These are phyloP conservation scores for Pholiota conissans DNA, from an alignment of 768 basidiomycete species.

Conservation along the genomic window DNA sequence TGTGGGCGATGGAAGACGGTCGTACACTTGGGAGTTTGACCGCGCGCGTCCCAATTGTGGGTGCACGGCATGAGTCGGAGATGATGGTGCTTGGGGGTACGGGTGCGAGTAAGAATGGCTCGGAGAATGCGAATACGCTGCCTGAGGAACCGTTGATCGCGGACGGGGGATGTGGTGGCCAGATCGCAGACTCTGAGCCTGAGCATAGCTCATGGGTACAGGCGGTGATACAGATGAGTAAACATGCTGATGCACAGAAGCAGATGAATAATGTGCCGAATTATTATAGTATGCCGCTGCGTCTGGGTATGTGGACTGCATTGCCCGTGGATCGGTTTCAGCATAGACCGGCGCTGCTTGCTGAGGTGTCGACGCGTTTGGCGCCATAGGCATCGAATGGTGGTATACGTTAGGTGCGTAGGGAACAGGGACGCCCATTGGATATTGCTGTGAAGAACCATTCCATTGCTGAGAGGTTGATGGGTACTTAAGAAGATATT, in stretches of 20 bases:
- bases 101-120: conserved; percentile 35
- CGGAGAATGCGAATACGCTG: conserved; percentile 31
- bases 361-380: conserved; percentile 20
- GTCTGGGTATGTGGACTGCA: conserved; percentile 22
- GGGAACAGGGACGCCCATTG: conserved; percentile 19
- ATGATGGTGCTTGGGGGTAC: conserved; percentile 34
- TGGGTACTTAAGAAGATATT: conserved; percentile 29
- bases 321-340: conserved; percentile 14
- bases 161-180: conserved; percentile 27
- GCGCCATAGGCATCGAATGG: conserved; percentile 16
- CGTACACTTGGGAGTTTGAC: conserved; percentile 42
- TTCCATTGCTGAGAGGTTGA: conserved; percentile 39
- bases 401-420: conserved; percentile 28
- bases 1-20: conserved; percentile 18
- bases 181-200: conserved; percentile 19
- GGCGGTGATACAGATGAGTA: conserved; percentile 25
- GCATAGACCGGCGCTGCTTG: conserved; percentile 19
- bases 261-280: conserved; percentile 20
- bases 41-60: conserved; percentile 35
- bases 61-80: conserved; percentile 27
- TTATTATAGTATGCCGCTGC: conserved; percentile 22
- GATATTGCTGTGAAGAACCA: conserved; percentile 30
- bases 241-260: conserved; percentile 20
- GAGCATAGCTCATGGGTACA: conserved; percentile 18
- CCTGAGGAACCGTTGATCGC: conserved; percentile 33